A percentile compares a stretch with the other conserved stretches of the same genome.
Conservation (phyloP, 108 stramenopile species). For the Aurantiochytrium sp. region DNA sequence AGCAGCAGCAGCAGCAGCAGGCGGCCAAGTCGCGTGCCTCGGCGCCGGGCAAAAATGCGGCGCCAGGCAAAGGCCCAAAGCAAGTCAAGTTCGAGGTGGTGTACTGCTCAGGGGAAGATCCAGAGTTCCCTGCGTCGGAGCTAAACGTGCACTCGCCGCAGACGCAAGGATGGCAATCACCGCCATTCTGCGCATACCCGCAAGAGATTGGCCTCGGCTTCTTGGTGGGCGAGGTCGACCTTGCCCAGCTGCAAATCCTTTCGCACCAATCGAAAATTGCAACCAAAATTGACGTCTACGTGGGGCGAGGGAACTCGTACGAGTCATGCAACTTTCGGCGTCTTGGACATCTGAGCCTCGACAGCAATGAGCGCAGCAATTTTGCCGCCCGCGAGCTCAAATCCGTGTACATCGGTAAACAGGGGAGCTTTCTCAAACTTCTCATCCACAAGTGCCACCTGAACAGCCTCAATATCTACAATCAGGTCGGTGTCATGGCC, state of each 20-base stretch:
- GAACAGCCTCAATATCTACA: conserved; percentile 48
- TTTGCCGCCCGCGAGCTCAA: conserved; percentile 54
- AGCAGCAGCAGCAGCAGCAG: too few relatives aligned
- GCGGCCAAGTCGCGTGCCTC: too few relatives aligned
- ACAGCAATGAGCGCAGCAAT: conserved; percentile 47
- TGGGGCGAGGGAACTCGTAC: conserved; percentile 34
- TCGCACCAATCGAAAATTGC: conserved; percentile 54
- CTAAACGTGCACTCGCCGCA: conserved; percentile 46
- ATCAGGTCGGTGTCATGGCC: conserved; percentile 44
- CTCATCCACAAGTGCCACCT: conserved; percentile 51
- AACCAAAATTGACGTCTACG: conserved; percentile 50
- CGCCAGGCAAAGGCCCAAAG: background rate
- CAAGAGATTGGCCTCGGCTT: conserved; percentile 47
- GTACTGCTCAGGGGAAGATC: conserved; percentile 49
- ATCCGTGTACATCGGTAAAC: conserved; percentile 44
- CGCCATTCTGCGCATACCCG: conserved; percentile 46
- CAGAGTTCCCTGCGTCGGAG: conserved; percentile 49
- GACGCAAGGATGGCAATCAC: conserved; percentile 56
- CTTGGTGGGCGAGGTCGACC: background rate
- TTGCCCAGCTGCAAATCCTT: conserved; percentile 44
- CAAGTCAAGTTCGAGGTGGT: conserved; percentile 35
- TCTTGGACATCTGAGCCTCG: conserved; percentile 35
- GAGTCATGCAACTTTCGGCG: background rate
- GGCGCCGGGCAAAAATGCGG: background rate
- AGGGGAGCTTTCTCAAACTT: conserved; percentile 40